Evolutionary conservation across 1,139 yeast species (phyloP), one percentile per base, ranked within the genome.

Genomic region (Yamadazyma trypodendri): DNA sequence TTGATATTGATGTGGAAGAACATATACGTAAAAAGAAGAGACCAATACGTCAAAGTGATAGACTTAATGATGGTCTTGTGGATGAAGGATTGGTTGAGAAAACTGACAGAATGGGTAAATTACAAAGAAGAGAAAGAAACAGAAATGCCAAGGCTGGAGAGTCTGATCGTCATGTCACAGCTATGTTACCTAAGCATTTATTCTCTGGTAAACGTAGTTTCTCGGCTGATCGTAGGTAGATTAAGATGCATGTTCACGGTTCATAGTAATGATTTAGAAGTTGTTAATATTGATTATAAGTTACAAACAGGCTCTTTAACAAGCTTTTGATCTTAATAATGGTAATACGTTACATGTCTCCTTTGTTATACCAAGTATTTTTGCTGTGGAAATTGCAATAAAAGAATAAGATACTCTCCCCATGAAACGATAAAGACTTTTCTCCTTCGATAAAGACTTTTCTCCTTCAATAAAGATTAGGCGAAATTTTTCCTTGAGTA

Each of bases 191-290:
- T 47, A 90, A 89, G 73, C 98, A 92, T 70, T 75, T 92, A 75
- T 86, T 84, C 72, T 72, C 90, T 57, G 99, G 99, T 69, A 92
- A 94, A 77, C 82, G 97, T 72, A 92, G 96, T 72, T 80, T 79
- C 60, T 96, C 84, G 58, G 84, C 86, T 49, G 92, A 84, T 63
- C 74, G 78, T 63, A 81, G 88, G 69, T 80, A 68, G 28, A 11
- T 10, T 18, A 8, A 18, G 21, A 18, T 18, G 21, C 21, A 18
- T 18, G 8, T 29, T 5, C 28, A 24, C 12, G 28, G 14, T 24
- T 24, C 15, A 24, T 24, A 24, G 14, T 24, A 24, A 24, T 24
- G 28, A 24, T 24, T 24, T 18, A 18, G 21, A 18, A 18, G 21
- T 18, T 18, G 21, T 18, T 18, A 18, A 18, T 18, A 18, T 18